Percentiles rank a stretch among this genome's conserved stretches.
Conservation (phyloP, 1,139 yeast genomes). For the Yamadazyma kanchanaburiensis region DNA sequence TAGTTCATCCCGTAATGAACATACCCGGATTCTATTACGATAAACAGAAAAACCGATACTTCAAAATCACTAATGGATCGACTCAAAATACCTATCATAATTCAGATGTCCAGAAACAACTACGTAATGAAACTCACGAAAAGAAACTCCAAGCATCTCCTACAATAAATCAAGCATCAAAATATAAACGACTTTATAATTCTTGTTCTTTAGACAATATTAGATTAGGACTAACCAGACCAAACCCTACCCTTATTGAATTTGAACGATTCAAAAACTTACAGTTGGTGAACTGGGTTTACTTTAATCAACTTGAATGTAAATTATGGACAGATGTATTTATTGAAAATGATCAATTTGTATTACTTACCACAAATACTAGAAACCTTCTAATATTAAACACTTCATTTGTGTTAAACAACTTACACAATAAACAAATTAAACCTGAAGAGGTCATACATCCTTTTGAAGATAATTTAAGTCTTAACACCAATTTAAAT, state of each 20-base stretch:
- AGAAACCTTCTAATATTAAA: slow-evolving; percentile 9
- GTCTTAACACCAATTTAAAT: slow-evolving; percentile 5
- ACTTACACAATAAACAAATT: background rate
- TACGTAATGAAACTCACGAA: slow-evolving; percentile 17
- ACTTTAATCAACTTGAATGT: slow-evolving; percentile 9
- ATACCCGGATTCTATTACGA: slow-evolving; percentile 52
- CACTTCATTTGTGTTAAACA: slow-evolving; percentile 4
- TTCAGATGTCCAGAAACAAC: slow-evolving; percentile 26
- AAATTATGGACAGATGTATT: slow-evolving; percentile 11
- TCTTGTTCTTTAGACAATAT: slow-evolving; percentile 7
- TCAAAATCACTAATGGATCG: slow-evolving; percentile 41
- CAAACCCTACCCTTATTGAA: slow-evolving; percentile 9
- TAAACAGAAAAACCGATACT: slow-evolving; percentile 37
- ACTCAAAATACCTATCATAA: slow-evolving; percentile 23
- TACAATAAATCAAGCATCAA: slow-evolving; percentile 6
- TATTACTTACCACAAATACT: slow-evolving; percentile 11
- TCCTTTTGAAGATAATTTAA: slow-evolving; percentile 6
- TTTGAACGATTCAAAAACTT: slow-evolving; percentile 10
- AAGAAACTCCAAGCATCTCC: slow-evolving; percentile 3
- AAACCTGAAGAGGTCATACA: slow-evolving; percentile 2
- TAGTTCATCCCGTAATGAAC: no score
- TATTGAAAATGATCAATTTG: slow-evolving; percentile 5
- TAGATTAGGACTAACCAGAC: slow-evolving; percentile 9
- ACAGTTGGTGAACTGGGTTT: slow-evolving; percentile 5
- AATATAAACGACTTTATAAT: slow-evolving; percentile 10